phyloP scores from a whole-genome alignment of 768 basidiomycete genomes.

The Suillus clintonianus region DNA sequence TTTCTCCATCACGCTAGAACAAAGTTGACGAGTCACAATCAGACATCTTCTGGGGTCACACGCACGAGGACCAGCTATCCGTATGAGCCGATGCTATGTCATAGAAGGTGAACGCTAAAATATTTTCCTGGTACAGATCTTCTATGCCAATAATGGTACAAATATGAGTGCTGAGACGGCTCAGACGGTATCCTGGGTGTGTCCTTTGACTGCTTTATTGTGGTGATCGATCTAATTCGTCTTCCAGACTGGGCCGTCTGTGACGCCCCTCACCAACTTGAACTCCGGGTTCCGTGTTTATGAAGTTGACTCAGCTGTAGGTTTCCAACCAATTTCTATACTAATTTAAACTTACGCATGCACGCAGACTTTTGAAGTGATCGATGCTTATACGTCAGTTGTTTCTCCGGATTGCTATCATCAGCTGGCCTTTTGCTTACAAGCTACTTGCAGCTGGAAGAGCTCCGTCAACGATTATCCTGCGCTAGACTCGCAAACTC shows the following conservation, averaged over 20 bases:
- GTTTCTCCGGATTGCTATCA: not conserved
- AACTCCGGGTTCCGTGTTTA: slow-evolving; percentile 69
- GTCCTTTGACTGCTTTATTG: slow-evolving; percentile 12
- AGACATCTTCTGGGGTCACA: slow-evolving; percentile 81
- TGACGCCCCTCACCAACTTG: slow-evolving; percentile 69
- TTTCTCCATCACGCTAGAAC: slow-evolving; percentile 5
- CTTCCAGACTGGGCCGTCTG: slow-evolving; percentile 62
- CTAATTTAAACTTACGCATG: not conserved
- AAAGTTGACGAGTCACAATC: slow-evolving; percentile 12
- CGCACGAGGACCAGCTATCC: slow-evolving; percentile 72
- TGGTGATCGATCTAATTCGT: slow-evolving; percentile 9
- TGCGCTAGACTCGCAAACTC: slow-evolving; percentile 55
- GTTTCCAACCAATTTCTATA: slow-evolving; percentile 18
- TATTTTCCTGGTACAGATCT: slow-evolving; percentile 47
- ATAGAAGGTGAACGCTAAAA: not conserved
- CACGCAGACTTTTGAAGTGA: slow-evolving; percentile 70
- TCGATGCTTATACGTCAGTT: slow-evolving; percentile 76
- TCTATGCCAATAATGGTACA: slow-evolving; percentile 73
- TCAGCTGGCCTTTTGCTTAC: not conserved
- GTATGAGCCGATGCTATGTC: slow-evolving; percentile 35
- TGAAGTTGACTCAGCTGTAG: slow-evolving; percentile 54
- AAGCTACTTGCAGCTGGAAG: slow-evolving; percentile 50
- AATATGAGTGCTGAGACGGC: slow-evolving; percentile 57
- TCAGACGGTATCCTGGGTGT: slow-evolving; percentile 51
- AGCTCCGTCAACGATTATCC: slow-evolving; percentile 61